Base-by-base conservation (phyloP, 495 filamentous ascomycete species). In the Annulohypoxylon bovei region DNA sequence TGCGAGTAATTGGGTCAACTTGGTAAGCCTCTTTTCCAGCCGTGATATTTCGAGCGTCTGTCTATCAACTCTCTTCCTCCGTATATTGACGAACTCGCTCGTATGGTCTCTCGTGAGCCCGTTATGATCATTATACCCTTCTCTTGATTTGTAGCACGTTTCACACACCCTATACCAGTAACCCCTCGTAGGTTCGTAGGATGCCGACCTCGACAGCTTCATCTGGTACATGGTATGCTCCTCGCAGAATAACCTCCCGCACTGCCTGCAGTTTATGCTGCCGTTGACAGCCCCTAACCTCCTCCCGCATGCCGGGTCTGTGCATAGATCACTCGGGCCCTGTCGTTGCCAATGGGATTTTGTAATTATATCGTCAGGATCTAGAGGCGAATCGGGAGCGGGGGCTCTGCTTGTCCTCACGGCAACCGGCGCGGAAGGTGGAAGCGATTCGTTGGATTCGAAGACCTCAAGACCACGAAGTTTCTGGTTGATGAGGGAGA, bases 151-250 rank as follows among this genome's bases (percentile, higher is more conserved):
- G 80, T 95, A 99, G 78, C 95, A 99, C 25, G 95, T 98, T 79
- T 98, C 96, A 76, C 95, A 99, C 4, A 97, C 94, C 32, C 95
- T 81, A 74, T 92, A 96, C 95, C 95, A 99, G 61, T 94, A 85
- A 1, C 95, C 95, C 67, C 96, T 81, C 0, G 97, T 91, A 0
- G 96, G 96, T 69, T 99, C 96, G 82, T 97, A 93, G 67, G 90
- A 87, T 3, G 96, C 95, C 4, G 93, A 90, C 49, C 94, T 85
- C 8, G 93, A 97, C 18, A 99, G 87, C 84, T 95, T 98, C 92
- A 98, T 98, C 81, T 98, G 94, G 73, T 98, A 99, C 95, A 98
- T 97, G 30, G 95, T 98, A 81, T 99, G 96, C 70, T 96, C 93
- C 76, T 98, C 95, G 80, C 95, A 99, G 76, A 98, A 99, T 33